phyloP scores from a whole-genome alignment of 2,329 filamentous ascomycete species.

The Fusarium cicatricum region DNA sequence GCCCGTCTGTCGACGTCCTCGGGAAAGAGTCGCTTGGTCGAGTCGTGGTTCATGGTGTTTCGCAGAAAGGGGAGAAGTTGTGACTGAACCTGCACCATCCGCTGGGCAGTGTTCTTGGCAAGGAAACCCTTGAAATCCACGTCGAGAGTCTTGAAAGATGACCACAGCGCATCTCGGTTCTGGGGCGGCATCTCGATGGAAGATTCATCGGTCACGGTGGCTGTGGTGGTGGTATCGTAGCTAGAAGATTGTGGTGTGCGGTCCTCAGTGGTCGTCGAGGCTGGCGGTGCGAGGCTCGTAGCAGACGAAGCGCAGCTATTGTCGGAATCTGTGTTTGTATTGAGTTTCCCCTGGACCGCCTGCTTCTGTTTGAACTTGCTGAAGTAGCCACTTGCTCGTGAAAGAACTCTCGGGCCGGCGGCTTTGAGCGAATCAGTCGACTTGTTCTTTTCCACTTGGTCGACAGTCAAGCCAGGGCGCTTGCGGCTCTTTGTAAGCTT shows the following conservation, averaged over 20 bases:
- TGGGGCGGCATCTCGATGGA: slow-evolving; percentile 54
- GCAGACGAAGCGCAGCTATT: slow-evolving; percentile 58
- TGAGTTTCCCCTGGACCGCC: slow-evolving; percentile 52
- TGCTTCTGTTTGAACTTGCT: slow-evolving; percentile 58
- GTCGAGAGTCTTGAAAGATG: slow-evolving; percentile 63
- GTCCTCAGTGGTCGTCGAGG: slow-evolving; percentile 48
- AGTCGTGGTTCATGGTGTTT: slow-evolving; percentile 72
- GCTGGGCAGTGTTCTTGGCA: slow-evolving; percentile 75
- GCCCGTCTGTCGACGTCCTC: slow-evolving; percentile 85
- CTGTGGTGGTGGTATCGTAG: slow-evolving; percentile 49
- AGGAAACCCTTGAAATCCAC: slow-evolving; percentile 66
- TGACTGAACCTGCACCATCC: slow-evolving; percentile 77
- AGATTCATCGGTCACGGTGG: slow-evolving; percentile 54
- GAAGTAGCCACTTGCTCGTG: slow-evolving; percentile 58
- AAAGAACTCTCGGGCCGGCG: slow-evolving; percentile 50
- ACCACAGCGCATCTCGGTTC: slow-evolving; percentile 63
- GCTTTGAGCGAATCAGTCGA: slow-evolving; percentile 49
- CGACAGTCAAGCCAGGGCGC: slow-evolving; percentile 41
- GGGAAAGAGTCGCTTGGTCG: slow-evolving; percentile 69
- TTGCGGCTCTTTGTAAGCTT: slow-evolving; percentile 42
- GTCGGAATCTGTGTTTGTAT: slow-evolving; percentile 49
- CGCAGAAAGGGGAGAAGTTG: slow-evolving; percentile 80
- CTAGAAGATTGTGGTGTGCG: slow-evolving; percentile 51
- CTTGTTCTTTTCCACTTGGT: slow-evolving; percentile 37
- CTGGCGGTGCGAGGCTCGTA: slow-evolving; percentile 55